A percentile compares a stretch with the other conserved stretches of the same genome.
Conservation (phyloP, 1,284 basidiomycete species). For the Earliella scabrosa region DNA sequence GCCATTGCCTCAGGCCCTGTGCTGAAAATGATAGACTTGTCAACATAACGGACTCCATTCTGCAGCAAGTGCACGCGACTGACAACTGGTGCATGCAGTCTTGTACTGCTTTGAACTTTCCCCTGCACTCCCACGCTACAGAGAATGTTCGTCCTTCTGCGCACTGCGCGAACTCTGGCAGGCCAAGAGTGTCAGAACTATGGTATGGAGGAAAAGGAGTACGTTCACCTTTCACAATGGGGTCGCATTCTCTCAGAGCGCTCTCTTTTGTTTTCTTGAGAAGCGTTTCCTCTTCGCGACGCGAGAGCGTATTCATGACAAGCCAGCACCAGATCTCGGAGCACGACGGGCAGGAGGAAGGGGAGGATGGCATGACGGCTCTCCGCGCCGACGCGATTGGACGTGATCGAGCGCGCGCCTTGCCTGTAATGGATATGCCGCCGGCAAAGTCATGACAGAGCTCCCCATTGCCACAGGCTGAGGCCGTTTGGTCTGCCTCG, state of each 20-base stretch:
- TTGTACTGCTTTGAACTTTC: conserved; percentile 73
- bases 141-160: conserved; percentile 82
- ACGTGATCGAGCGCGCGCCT: conserved; percentile 14
- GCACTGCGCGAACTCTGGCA: conserved; percentile 84
- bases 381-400: conserved; percentile 18
- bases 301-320: conserved; percentile 82
- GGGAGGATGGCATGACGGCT: conserved; percentile 16
- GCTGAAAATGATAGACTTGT: too few species aligned
- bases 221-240: conserved; percentile 69
- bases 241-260: conserved; percentile 81
- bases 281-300: conserved; percentile 87
- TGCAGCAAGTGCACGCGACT: too few species aligned
- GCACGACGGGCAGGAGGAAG: conserved; percentile 3
- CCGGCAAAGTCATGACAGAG: conserved; percentile 14
- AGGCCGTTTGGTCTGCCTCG: not conserved
- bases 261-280: conserved; percentile 81
- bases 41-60: too few species aligned
- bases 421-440: conserved; percentile 9
- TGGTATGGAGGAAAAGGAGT: too few species aligned
- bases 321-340: conserved; percentile 9
- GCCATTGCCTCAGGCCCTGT: conserved; percentile 79
- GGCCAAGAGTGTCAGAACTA: too few species aligned
- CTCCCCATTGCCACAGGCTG: too few species aligned
- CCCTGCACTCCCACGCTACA: conserved; percentile 82
- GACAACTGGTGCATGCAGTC: conserved; percentile 84